phyloP scores from a whole-genome alignment of 148 eudicot genomes.

The Agrostemma githago region DNA sequence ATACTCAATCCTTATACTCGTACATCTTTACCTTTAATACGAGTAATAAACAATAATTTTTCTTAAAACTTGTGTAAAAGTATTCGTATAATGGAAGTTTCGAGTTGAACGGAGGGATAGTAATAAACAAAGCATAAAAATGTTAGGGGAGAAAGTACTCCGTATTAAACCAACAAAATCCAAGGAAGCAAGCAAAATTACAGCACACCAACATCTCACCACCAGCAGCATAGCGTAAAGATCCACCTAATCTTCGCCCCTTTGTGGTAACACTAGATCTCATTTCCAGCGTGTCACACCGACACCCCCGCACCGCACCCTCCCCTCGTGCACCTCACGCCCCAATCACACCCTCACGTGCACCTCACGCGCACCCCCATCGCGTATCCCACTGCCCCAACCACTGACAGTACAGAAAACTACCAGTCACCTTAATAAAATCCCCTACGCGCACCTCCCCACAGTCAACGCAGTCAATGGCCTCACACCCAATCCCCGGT shows the following conservation, averaged over 20 bases:
- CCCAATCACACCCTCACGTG: conserved; percentile 1
- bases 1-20: no score
- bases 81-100: no score
- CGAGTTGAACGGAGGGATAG: no score
- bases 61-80: no score
- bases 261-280: conserved; percentile 13
- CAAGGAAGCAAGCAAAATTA: conserved; percentile 16
- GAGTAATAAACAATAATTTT: no score
- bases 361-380: not conserved
- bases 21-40: no score
- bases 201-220: conserved; percentile 8
- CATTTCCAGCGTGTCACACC: conserved; percentile 6
- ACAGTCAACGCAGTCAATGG: not conserved
- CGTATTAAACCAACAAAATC: not conserved
- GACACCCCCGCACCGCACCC: not conserved
- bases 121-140: not conserved
- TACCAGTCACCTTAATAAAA: conserved; percentile 1
- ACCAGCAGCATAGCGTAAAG: conserved; percentile 5
- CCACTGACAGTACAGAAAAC: conserved; percentile 24
- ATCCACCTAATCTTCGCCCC: conserved; percentile 7
- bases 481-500: no score
- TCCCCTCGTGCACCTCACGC: not conserved
- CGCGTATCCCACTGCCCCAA: conserved; percentile 8
- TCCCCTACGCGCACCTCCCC: not conserved
- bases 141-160: no score